Base-by-base conservation (phyloP, 2,329 filamentous ascomycete species). In the Trichophyton schoenleinii region DNA sequence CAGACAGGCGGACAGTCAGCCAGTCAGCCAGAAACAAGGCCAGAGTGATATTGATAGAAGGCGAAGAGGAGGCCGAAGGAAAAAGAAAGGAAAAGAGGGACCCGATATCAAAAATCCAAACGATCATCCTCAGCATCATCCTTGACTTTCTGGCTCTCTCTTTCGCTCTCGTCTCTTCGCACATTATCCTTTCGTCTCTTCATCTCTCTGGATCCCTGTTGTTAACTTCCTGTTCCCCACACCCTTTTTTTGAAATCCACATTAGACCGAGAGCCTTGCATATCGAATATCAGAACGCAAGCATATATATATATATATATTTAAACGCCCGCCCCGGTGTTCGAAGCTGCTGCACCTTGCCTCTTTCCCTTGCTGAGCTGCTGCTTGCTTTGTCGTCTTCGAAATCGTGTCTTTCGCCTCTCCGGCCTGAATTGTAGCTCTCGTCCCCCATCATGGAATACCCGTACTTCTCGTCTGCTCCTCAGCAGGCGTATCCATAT, bases 391-490 rank as follows among this genome's bases (percentile, higher is more conserved):
- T 42, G 1, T n/a, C 13, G 38, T 42, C 3, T 3, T 42, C 3
- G 38, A 42, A 11, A 31, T 38, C 20, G 44, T 48, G 1, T 31
- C 15, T 48, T 48, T 20, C 18, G 18, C 11, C 18, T 20, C 18
- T 20, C 20, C 20, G 18, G 8, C 20, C 6, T 2, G 15, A 46
- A 20, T 20, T 46, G 15, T 22, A 46, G 42, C 18, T 48, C 44
- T 20, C 8, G n/a, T 20, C 20, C 7, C 3, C 20, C 11, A 28
- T 18, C 55, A 58, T 58, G 55, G 41, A 58, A 18, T 58, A 42
- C 36, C 34, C 55, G 34, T 58, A 58, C 55, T 58, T 25, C 36
- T 34, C 52, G 31, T 55, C 52, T 20, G 52, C 52, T 34, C 53
- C 28, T 9, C 55, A 58, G 41, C 55, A 58, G 22, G 36, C 41